These are phyloP conservation scores for Penicillium brevicompactum DNA, from an alignment of 2,329 filamentous ascomycete species.

Conservation along the genomic window DNA sequence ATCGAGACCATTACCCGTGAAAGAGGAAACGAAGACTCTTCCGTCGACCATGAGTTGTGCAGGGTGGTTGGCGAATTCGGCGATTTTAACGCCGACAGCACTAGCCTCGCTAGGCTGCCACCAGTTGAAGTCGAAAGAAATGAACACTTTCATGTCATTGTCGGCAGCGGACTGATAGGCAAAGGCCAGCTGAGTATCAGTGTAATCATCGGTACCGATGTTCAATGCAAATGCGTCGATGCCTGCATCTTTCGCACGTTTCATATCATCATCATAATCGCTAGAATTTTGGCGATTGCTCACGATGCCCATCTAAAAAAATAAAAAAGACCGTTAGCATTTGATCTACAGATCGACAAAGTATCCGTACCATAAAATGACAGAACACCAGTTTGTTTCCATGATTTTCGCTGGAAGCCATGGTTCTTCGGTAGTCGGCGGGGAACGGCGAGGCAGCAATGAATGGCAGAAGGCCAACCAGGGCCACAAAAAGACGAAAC, in stretches of 20 bases:
- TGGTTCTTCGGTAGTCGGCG: neutral
- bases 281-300: constrained; percentile 44
- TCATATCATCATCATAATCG: constrained; percentile 54
- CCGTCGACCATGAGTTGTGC: constrained; percentile 54
- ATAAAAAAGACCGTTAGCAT: neutral
- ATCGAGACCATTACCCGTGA: constrained; percentile 53
- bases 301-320: constrained; percentile 48
- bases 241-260: constrained; percentile 44
- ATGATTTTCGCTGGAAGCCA: neutral
- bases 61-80: constrained; percentile 46
- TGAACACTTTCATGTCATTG: constrained; percentile 55
- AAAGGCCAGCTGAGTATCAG: constrained; percentile 49
- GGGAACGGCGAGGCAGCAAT: constrained; percentile 17
- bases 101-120: constrained; percentile 41
- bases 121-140: constrained; percentile 62
- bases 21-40: constrained; percentile 58
- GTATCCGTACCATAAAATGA: constrained; percentile 45
- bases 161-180: constrained; percentile 54
- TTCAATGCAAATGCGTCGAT: constrained; percentile 57
- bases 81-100: constrained; percentile 50
- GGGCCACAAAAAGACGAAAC: constrained; percentile 14
- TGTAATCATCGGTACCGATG: constrained; percentile 49
- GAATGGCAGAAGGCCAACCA: constrained; percentile 20
- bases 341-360: neutral
- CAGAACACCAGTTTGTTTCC: constrained; percentile 42